phyloP scores from a whole-genome alignment of 768 basidiomycete species.

The Glaciozyma antarctica region DNA sequence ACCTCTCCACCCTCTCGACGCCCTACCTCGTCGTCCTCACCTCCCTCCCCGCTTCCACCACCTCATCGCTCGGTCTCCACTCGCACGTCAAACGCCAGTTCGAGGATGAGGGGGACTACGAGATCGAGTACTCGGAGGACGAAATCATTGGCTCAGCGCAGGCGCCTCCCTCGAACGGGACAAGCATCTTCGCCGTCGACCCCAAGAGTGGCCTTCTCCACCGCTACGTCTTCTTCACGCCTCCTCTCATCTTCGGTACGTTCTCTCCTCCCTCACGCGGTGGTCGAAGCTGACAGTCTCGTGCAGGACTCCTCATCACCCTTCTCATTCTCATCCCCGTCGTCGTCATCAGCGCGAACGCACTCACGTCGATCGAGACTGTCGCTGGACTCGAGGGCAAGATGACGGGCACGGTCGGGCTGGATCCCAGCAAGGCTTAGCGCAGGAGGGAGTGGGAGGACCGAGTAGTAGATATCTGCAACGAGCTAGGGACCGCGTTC shows the following conservation, averaged over 20 bases:
- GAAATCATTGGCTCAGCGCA: neutral
- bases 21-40: constrained; percentile 18
- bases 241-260: constrained; percentile 23
- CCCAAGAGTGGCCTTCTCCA: constrained; percentile 11
- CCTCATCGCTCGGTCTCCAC: neutral
- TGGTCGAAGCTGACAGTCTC: neutral
- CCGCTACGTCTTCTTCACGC: constrained; percentile 29
- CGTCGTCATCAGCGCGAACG: constrained; percentile 17
- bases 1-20: neutral
- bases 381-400: constrained; percentile 31
- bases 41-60: neutral
- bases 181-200: constrained; percentile 26
- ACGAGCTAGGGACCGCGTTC: too few relatives aligned
- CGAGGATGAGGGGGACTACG: constrained; percentile 2
- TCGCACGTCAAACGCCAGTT: constrained; percentile 5
- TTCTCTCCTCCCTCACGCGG: neutral
- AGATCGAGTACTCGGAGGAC: neutral
- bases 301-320: constrained; percentile 25
- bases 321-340: constrained; percentile 31
- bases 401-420: constrained; percentile 28
- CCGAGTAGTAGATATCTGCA: neutral
- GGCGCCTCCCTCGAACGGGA: constrained; percentile 9
- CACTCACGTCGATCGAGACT: constrained; percentile 29
- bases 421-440: constrained; percentile 23
- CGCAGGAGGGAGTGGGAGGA: neutral